Conservation (phyloP, 352 stramenopile species). For the Saprolegnia parasitica region DNA sequence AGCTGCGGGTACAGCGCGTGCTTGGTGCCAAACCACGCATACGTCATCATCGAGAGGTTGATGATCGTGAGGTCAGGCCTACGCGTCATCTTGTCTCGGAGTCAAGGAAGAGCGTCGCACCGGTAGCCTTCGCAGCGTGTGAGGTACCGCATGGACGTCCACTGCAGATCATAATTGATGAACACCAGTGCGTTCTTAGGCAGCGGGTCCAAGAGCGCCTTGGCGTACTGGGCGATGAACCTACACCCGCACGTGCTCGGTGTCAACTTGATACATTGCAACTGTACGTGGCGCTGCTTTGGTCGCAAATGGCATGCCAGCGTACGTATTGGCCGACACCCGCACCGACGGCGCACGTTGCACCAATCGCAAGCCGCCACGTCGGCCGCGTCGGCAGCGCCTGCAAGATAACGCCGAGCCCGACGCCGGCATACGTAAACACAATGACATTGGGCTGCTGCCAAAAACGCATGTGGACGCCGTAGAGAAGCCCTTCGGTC, state of each 20-base stretch:
- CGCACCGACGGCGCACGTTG: background rate
- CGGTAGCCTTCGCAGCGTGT: constrained; percentile 83
- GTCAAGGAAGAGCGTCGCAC: constrained; percentile 18
- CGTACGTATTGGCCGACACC: constrained; percentile 30
- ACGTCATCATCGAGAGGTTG: constrained; percentile 90
- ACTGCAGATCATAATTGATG: constrained; percentile 91
- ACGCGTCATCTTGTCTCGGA: background rate
- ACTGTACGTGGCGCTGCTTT: constrained; percentile 38
- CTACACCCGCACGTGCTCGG: too few species aligned
- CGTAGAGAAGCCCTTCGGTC: constrained; percentile 87
- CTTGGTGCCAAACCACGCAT: constrained; percentile 72
- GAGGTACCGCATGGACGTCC: constrained; percentile 87
- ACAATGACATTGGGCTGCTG: constrained; percentile 91
- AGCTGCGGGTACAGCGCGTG: constrained; percentile 62
- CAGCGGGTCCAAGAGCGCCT: constrained; percentile 78
- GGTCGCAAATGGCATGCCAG: constrained; percentile 47
- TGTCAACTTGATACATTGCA: background rate
- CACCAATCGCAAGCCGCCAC: background rate
- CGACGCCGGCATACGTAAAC: constrained; percentile 83
- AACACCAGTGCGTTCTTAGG: constrained; percentile 78
- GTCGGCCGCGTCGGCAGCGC: background rate
- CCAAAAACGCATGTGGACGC: constrained; percentile 93
- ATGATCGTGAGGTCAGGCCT: constrained; percentile 73
- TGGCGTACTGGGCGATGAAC: constrained; percentile 84
- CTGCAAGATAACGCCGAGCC: constrained; percentile 35